Evolutionary conservation across 345 rosid species (phyloP), one percentile per base, ranked within the genome.

Genomic region (Mangifera indica): DNA sequence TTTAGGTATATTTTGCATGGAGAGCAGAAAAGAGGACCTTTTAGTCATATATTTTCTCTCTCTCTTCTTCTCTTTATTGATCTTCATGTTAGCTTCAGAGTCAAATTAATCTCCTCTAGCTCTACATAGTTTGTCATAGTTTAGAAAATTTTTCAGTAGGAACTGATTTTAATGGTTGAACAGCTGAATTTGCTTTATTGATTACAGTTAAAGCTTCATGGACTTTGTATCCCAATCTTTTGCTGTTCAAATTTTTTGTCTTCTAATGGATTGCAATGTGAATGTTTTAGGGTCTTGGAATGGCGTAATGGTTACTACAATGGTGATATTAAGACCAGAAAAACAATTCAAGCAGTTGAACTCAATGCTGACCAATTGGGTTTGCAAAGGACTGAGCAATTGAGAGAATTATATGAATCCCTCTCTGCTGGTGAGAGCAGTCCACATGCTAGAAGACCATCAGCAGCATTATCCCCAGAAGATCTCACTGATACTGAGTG

Each of bases 231-330:
- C 14, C 12, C 17, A 46, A 46, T 46, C 51, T 49, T 49, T 49
- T 2, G 53, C 53, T 49, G 20, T 49, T 6, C 14, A 18, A 49
- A 6, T 49, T 24, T 40, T 3, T 42, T 14, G 11, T 24, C 37
- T 60, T 40, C 52, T 67, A 25, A 62, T 54, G 49, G 42, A 34
- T 44, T 68, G 24, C 49, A 40, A 51, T 63, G 44, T 75, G 74
- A 55, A 62, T 63, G 25, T 64, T 60, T 71, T 37, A 95, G 99
- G 81, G 79, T 85, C 32, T 78, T 96, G 85, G 92, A 88, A 68
- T 96, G 99, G 99, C 88, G 86, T 29, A 89, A 88, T 74, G 99
- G 99, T 51, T 91, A 91, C 77, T 95, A 95, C 82, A 95, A 95
- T 75, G 99, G 99, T 54, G 97, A 91, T 63, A 95, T 95, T 51